Evolutionary conservation across 2,329 filamentous ascomycete genomes (phyloP).

Genomic region (Stagonosporopsis cucurbitacearum): DNA sequence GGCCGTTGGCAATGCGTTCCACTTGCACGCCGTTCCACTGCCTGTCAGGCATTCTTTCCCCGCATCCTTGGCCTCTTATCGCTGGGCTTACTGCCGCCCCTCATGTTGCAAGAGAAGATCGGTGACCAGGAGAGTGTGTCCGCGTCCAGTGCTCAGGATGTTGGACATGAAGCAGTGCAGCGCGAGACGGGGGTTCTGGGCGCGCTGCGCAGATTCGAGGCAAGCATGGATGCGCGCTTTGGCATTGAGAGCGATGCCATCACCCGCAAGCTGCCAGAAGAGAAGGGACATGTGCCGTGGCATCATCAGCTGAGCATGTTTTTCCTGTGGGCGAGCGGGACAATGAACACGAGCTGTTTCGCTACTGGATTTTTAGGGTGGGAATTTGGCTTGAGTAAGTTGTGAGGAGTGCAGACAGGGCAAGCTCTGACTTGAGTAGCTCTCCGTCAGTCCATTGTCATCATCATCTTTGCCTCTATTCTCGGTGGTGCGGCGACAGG

Average conservation of each 20-base stretch:
- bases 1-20: constrained; percentile 6
- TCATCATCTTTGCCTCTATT: constrained; percentile 51
- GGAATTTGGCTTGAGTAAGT: constrained; percentile 54
- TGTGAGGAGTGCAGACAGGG: background rate
- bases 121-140: constrained; percentile 22
- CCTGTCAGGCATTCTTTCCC: background rate
- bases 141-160: constrained; percentile 12
- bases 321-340: constrained; percentile 54
- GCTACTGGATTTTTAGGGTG: constrained; percentile 54
- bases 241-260: constrained; percentile 37
- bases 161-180: constrained; percentile 5
- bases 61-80: background rate
- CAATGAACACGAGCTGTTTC: constrained; percentile 51
- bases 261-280: constrained; percentile 33
- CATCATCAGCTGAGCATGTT: constrained; percentile 46
- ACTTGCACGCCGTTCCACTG: background rate
- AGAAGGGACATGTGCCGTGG: constrained; percentile 37
- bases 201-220: constrained; percentile 28
- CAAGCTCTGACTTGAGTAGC: constrained; percentile 20
- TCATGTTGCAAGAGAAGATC: constrained; percentile 26
- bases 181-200: constrained; percentile 26
- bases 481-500: constrained; percentile 52
- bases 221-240: constrained; percentile 28
- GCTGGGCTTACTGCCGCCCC: background rate
- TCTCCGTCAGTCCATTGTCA: constrained; percentile 53